phyloP scores from a whole-genome alignment of 2,329 filamentous ascomycete species.

The Alternaria arborescens region DNA sequence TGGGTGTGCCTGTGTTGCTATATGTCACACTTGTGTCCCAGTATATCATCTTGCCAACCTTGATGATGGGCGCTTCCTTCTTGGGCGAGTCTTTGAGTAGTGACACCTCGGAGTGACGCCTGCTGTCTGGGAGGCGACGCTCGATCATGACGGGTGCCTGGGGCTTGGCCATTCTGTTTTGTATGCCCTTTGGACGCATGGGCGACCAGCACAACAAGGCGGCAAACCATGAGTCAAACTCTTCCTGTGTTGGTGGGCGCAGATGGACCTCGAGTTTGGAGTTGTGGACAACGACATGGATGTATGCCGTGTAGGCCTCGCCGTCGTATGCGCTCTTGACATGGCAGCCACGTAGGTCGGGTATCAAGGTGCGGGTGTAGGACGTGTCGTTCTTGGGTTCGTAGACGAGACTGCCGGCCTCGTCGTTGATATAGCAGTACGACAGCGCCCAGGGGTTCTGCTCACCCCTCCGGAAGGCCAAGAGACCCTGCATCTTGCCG shows the following conservation, averaged over 20 bases:
- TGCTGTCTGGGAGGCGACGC: slow-evolving; percentile 50
- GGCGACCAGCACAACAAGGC: slow-evolving; percentile 85
- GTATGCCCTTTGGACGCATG: slow-evolving; percentile 66
- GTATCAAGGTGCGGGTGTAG: slow-evolving; percentile 69
- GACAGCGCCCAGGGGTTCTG: slow-evolving; percentile 72
- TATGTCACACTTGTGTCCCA: slow-evolving; percentile 72
- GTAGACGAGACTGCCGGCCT: slow-evolving; percentile 77
- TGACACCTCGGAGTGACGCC: slow-evolving; percentile 60
- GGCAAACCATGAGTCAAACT: slow-evolving; percentile 82
- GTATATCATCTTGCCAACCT: slow-evolving; percentile 74
- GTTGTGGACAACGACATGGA: slow-evolving; percentile 62
- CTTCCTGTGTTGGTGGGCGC: slow-evolving; percentile 68
- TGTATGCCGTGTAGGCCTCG: slow-evolving; percentile 59
- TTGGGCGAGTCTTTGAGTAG: slow-evolving; percentile 73
- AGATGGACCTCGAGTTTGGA: slow-evolving; percentile 69
- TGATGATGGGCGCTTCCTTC: slow-evolving; percentile 82
- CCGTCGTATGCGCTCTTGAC: slow-evolving; percentile 63
- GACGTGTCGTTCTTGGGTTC: slow-evolving; percentile 73
- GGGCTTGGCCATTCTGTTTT: slow-evolving; percentile 63
- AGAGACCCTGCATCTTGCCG: slow-evolving; percentile 80
- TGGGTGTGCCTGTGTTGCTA: slow-evolving; percentile 53
- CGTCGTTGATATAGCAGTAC: slow-evolving; percentile 81
- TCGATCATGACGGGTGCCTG: slow-evolving; percentile 52
- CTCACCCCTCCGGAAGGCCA: slow-evolving; percentile 73
- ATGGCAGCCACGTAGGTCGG: slow-evolving; percentile 77